Evolutionary conservation across 768 basidiomycete species (phyloP).

Genomic region (Russula olivacea): DNA sequence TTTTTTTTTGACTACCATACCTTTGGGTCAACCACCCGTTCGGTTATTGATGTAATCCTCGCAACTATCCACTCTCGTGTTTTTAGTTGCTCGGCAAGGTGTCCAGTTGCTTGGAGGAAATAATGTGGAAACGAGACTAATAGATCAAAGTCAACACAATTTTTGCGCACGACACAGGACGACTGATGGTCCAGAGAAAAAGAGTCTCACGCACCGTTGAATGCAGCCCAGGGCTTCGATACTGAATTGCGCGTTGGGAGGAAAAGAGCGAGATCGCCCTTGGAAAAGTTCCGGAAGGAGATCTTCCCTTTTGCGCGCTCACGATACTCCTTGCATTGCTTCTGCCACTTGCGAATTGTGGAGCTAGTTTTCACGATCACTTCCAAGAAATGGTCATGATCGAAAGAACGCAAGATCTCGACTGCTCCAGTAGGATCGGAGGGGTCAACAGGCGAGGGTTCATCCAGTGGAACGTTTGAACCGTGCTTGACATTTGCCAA

Average conservation of each 20-base stretch:
- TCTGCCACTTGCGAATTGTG: constrained; percentile 93
- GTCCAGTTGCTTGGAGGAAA: constrained; percentile 84
- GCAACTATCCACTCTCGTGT: constrained; percentile 94
- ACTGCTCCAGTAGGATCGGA: constrained; percentile 67
- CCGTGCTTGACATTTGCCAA: constrained; percentile 44
- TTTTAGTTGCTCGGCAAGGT: constrained; percentile 83
- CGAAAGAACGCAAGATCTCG: constrained; percentile 65
- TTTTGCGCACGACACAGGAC: not conserved
- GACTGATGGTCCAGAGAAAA: not conserved
- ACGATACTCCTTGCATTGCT: constrained; percentile 92
- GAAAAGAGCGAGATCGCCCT: constrained; percentile 93
- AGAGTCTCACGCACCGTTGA: constrained; percentile 64
- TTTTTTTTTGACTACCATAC: constrained; percentile 37
- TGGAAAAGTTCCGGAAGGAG: constrained; percentile 90
- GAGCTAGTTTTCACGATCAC: constrained; percentile 75
- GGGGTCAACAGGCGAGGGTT: constrained; percentile 72
- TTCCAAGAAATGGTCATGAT: constrained; percentile 82
- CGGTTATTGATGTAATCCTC: constrained; percentile 81
- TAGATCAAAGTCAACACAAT: constrained; percentile 30
- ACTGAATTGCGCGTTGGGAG: constrained; percentile 92
- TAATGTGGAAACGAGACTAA: constrained; percentile 95
- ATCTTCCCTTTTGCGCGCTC: constrained; percentile 97
- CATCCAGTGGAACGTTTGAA: constrained; percentile 46
- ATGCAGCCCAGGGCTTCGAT: constrained; percentile 95
- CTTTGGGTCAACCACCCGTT: constrained; percentile 75